phyloP scores from a whole-genome alignment of 305 asterid genomes.

The Fraxinus nigra region DNA sequence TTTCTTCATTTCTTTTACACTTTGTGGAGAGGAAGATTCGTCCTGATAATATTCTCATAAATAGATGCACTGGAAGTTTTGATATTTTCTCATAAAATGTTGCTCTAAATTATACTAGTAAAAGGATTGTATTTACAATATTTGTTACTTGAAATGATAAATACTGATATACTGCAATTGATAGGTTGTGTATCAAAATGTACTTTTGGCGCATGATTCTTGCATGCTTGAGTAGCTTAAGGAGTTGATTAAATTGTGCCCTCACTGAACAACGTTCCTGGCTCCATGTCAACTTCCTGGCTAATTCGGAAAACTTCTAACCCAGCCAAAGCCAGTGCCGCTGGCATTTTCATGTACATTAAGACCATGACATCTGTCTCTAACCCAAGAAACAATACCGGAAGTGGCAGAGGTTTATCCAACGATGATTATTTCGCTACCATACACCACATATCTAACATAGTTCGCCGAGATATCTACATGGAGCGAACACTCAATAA shows the following conservation, averaged over 20 bases:
- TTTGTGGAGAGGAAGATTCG: slow-evolving; percentile 20
- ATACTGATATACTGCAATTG: slow-evolving; percentile 3
- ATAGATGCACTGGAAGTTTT: slow-evolving; percentile 51
- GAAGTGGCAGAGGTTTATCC: slow-evolving; percentile 40
- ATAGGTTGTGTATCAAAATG: slow-evolving; percentile 46
- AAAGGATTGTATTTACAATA: background rate
- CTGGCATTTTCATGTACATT: slow-evolving; percentile 23
- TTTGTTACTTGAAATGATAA: background rate
- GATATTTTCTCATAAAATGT: slow-evolving; percentile 39
- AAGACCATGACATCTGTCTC: slow-evolving; percentile 34
- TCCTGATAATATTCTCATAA: slow-evolving; percentile 24
- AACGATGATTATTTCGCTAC: slow-evolving; percentile 88
- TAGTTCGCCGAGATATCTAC: slow-evolving; percentile 82
- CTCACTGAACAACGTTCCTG: background rate
- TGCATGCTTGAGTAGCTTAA: slow-evolving; percentile 55
- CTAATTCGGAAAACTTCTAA: slow-evolving; percentile 30
- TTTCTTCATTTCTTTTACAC: slow-evolving; percentile 22
- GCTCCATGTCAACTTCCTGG: slow-evolving; percentile 6
- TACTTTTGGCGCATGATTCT: slow-evolving; percentile 37
- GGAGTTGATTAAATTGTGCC: slow-evolving; percentile 35
- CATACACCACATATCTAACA: slow-evolving; percentile 84
- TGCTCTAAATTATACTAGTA: background rate
- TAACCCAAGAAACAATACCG: slow-evolving; percentile 20
- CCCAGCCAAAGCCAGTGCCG: background rate
- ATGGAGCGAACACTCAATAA: slow-evolving; percentile 90